Evolutionary conservation across 2,329 filamentous ascomycete genomes (phyloP).

Genomic region (Orbilia oligospora): DNA sequence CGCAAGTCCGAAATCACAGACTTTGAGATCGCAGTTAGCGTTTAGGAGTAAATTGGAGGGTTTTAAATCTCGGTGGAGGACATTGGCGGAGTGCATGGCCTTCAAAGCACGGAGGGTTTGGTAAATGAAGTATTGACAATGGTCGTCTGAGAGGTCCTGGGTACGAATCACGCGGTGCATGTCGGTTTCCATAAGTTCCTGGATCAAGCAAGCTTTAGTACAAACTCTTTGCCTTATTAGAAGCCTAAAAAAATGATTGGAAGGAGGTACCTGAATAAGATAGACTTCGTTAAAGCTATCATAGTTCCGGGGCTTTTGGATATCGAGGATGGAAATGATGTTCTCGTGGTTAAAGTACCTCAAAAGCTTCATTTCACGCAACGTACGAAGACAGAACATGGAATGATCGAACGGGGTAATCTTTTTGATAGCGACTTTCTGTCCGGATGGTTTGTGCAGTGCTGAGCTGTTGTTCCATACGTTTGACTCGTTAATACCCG

Average conservation of each 20-base stretch:
- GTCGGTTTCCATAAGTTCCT: slow-evolving; percentile 99
- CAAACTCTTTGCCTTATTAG: background rate
- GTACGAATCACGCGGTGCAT: slow-evolving; percentile 99
- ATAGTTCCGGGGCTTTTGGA: slow-evolving; percentile 96
- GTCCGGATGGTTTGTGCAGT: slow-evolving; percentile 95
- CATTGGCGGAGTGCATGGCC: slow-evolving; percentile 99
- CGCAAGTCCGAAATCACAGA: slow-evolving; percentile 97
- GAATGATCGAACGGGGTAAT: slow-evolving; percentile 99
- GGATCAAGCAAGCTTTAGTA: slow-evolving; percentile 32
- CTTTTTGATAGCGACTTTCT: slow-evolving; percentile 99
- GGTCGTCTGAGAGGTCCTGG: slow-evolving; percentile 97
- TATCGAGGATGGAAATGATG: slow-evolving; percentile 99
- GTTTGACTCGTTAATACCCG: slow-evolving; percentile 28
- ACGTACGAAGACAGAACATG: slow-evolving; percentile 96
- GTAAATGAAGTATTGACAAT: slow-evolving; percentile 99
- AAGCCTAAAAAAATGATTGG: background rate
- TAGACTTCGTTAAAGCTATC: slow-evolving; percentile 98
- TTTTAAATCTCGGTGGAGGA: slow-evolving; percentile 96
- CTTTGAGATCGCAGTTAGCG: slow-evolving; percentile 98
- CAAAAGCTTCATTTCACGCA: slow-evolving; percentile 99
- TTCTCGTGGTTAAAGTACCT: slow-evolving; percentile 99
- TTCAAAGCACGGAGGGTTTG: slow-evolving; percentile 97
- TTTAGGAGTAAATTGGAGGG: slow-evolving; percentile 97
- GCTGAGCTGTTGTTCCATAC: slow-evolving; percentile 78
- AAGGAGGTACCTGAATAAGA: slow-evolving; percentile 84